A percentile compares a stretch with the other conserved stretches of the same genome.
These are phyloP conservation scores for Podospora bellae-mahoneyi DNA, from an alignment of 495 filamentous ascomycete species.

Conservation along the genomic window DNA sequence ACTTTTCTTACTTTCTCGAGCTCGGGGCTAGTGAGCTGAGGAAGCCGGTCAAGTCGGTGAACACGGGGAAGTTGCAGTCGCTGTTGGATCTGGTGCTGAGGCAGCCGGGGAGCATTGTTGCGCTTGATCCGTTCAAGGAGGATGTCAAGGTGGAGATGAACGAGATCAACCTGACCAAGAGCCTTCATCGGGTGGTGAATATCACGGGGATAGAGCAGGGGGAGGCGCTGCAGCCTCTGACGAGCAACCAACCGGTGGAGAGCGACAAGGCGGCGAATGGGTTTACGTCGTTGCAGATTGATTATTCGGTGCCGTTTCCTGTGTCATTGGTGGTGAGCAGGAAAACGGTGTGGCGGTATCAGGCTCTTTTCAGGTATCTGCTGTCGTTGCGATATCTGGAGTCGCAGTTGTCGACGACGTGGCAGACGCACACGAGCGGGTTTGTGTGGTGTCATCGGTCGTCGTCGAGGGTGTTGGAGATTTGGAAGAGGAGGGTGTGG, in stretches of 20 bases:
- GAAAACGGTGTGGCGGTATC: constrained; percentile 92
- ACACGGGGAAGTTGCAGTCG: constrained; percentile 88
- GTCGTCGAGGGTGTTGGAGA: constrained; percentile 68
- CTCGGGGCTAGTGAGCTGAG: constrained; percentile 80
- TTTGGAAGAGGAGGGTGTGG: constrained; percentile 92
- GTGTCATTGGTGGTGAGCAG: constrained; percentile 92
- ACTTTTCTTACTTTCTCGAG: constrained; percentile 96
- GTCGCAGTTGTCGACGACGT: constrained; percentile 73
- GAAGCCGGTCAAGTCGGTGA: constrained; percentile 83
- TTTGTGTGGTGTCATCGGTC: constrained; percentile 80
- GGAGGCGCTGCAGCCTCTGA: constrained; percentile 53
- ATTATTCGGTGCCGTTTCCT: constrained; percentile 95
- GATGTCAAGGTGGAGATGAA: constrained; percentile 98
- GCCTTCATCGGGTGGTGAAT: constrained; percentile 92
- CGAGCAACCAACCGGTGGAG: constrained; percentile 53
- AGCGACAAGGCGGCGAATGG: constrained; percentile 84
- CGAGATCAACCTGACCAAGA: constrained; percentile 84
- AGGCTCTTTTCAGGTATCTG: constrained; percentile 91
- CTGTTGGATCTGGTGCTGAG: constrained; percentile 90
- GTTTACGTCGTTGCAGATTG: constrained; percentile 86
- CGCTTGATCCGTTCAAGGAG: constrained; percentile 94
- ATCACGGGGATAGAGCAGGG: constrained; percentile 93
- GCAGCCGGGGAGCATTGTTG: constrained; percentile 90
- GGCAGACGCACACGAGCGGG: constrained; percentile 85
- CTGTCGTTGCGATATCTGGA: constrained; percentile 86